These are phyloP conservation scores for Nakataea oryzae DNA, from an alignment of 2,329 filamentous ascomycete species.

Conservation along the genomic window DNA sequence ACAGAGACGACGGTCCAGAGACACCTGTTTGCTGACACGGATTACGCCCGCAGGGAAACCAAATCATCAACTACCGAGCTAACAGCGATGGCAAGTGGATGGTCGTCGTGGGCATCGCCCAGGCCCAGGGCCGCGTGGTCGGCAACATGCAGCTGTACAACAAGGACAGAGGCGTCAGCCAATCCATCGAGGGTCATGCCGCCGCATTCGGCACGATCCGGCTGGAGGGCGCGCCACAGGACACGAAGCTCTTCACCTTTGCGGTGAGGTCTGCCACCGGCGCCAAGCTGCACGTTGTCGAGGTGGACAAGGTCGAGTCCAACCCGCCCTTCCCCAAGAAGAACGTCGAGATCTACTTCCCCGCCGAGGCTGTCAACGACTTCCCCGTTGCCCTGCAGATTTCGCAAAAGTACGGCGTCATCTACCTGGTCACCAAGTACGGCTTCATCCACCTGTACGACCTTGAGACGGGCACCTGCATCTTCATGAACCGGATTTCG, in stretches of 20 bases:
- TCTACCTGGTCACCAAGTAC: conserved; percentile 97
- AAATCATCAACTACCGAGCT: conserved; percentile 99
- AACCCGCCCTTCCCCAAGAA: conserved; percentile 92
- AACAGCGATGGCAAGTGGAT: conserved; percentile 97
- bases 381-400: conserved; percentile 98
- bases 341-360: conserved; percentile 96
- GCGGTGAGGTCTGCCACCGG: conserved; percentile 77
- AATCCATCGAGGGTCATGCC: conserved; percentile 94
- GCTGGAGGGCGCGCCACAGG: conserved; percentile 77
- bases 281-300: conserved; percentile 93
- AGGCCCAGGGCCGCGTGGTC: conserved; percentile 84
- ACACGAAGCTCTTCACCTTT: conserved; percentile 95
- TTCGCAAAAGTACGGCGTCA: conserved; percentile 89
- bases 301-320: conserved; percentile 84
- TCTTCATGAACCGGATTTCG: conserved; percentile 99
- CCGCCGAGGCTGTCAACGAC: conserved; percentile 87
- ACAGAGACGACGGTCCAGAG: conserved; percentile 3
- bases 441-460: conserved; percentile 99
- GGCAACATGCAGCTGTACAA: conserved; percentile 97
- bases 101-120: conserved; percentile 92
- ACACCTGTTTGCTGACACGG: background rate
- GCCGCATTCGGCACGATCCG: conserved; percentile 86
- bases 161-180: conserved; percentile 89
- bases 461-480: conserved; percentile 85
- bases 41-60: conserved; percentile 55